Percentiles rank a stretch among this genome's conserved stretches.
Evolutionary conservation across 768 basidiomycete genomes (phyloP).

Genomic region (Asterophora lycoperdoides): DNA sequence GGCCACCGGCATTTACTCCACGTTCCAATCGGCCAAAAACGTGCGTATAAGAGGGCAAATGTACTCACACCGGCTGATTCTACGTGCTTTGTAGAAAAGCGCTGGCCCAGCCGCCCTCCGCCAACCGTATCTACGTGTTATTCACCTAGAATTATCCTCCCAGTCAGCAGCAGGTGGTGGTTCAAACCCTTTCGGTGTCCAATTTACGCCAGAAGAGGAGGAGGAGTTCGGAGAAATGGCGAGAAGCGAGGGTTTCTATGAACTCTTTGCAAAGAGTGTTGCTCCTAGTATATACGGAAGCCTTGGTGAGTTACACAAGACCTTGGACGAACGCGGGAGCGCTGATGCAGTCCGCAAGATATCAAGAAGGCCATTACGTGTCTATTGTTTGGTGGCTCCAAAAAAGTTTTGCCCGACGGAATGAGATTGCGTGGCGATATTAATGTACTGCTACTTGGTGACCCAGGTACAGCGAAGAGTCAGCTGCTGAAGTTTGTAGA

Average conservation of each 20-base stretch:
- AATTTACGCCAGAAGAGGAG: conserved; percentile 94
- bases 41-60: conserved; percentile 37
- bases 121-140: conserved; percentile 89
- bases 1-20: conserved; percentile 95
- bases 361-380: conserved; percentile 98
- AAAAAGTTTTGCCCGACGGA: conserved; percentile 94
- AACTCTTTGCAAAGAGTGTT: conserved; percentile 89
- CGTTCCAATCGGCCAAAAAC: conserved; percentile 85
- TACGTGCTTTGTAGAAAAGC: conserved; percentile 48
- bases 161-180: conserved; percentile 65
- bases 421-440: conserved; percentile 97
- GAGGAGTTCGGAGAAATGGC: conserved; percentile 94
- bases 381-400: conserved; percentile 95
- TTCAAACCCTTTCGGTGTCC: conserved; percentile 80
- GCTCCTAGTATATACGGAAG: conserved; percentile 97
- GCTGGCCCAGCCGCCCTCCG: conserved; percentile 86
- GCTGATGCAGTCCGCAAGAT: conserved; percentile 45
- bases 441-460: conserved; percentile 93
- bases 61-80: not conserved
- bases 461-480: conserved; percentile 98
- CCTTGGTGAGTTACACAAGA: conserved; percentile 51
- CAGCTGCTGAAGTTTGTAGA: conserved; percentile 98
- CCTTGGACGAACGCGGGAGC: not conserved
- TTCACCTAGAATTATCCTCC: conserved; percentile 88
- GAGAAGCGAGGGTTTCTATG: conserved; percentile 84